Conservation (phyloP, 495 filamentous ascomycete genomes). For the Cenococcum geophilum region DNA sequence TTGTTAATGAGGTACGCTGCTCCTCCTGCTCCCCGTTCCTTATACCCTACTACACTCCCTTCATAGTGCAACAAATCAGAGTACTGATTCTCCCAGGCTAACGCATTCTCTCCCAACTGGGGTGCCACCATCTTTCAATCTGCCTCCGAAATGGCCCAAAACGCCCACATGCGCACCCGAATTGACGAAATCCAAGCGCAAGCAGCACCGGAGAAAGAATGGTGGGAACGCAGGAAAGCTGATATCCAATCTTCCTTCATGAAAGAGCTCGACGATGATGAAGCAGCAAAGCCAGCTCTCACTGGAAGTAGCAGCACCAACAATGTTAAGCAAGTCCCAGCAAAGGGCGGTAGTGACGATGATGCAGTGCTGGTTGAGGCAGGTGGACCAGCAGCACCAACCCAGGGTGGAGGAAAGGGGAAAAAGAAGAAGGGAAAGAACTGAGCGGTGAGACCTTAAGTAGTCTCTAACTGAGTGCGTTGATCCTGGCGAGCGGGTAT, state of each 20-base stretch:
- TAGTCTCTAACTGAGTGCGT: not conserved
- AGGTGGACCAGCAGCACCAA: slow-evolving; percentile 47
- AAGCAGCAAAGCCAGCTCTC: slow-evolving; percentile 18
- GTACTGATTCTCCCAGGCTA: slow-evolving; percentile 53
- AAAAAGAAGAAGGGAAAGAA: slow-evolving; percentile 63
- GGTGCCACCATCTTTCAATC: slow-evolving; percentile 93
- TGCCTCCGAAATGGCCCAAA: slow-evolving; percentile 76
- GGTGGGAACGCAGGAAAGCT: slow-evolving; percentile 83
- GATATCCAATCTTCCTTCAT: slow-evolving; percentile 70
- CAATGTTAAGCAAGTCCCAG: slow-evolving; percentile 11
- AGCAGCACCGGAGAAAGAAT: slow-evolving; percentile 64
- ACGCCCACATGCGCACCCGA: slow-evolving; percentile 54
- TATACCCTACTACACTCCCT: not conserved
- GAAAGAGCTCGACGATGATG: slow-evolving; percentile 68
- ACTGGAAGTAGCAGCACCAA: slow-evolving; percentile 10
- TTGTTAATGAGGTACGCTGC: slow-evolving; percentile 74
- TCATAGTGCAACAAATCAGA: not conserved
- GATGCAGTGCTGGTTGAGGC: slow-evolving; percentile 80
- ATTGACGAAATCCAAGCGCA: slow-evolving; percentile 61
- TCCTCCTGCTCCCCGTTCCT: not conserved
- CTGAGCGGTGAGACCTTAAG: not conserved
- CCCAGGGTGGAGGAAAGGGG: slow-evolving; percentile 49
- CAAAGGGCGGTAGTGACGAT: slow-evolving; percentile 58
- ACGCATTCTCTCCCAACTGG: slow-evolving; percentile 79
- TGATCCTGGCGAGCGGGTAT: not conserved